These are phyloP conservation scores for Botryosphaeria dothidea DNA, from an alignment of 2,329 filamentous ascomycete genomes.

Conservation along the genomic window DNA sequence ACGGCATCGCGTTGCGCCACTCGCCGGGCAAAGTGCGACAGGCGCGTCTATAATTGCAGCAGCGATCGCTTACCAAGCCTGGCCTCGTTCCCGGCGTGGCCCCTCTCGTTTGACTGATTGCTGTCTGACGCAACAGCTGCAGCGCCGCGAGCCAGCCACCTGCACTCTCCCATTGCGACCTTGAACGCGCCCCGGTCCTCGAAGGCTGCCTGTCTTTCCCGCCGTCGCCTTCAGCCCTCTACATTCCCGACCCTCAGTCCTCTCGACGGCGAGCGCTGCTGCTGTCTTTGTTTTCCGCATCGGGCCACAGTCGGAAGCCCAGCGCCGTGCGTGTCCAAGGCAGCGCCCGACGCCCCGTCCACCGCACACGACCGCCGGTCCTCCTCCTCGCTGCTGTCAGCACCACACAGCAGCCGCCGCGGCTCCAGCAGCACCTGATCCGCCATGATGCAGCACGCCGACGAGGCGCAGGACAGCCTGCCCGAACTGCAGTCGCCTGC, in stretches of 20 bases:
- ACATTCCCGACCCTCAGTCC: background rate
- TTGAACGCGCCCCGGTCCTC: background rate
- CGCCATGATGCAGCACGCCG: conserved; percentile 15
- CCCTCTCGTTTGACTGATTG: background rate
- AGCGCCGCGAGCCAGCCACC: background rate
- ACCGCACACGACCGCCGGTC: background rate
- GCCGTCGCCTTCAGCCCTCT: background rate
- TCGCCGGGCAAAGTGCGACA: background rate
- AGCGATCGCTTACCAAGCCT: conserved; percentile 13
- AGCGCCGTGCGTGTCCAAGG: background rate
- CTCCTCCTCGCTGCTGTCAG: background rate
- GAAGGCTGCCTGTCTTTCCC: background rate
- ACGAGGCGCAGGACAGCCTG: conserved; percentile 18
- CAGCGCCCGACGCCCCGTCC: conserved; percentile 4
- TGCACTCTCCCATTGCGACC: background rate
- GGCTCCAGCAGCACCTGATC: no score
- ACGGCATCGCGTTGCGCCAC: background rate
- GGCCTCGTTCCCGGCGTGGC: conserved; percentile 15
- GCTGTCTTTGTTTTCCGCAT: background rate
- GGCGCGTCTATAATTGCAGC: conserved; percentile 1
- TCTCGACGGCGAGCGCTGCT: background rate
- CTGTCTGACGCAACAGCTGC: conserved; percentile 14
- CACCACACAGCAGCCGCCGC: background rate
- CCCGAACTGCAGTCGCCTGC: conserved; percentile 13
- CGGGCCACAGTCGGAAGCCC: background rate